Percentiles rank a stretch among this genome's conserved stretches.
Conservation (phyloP, 1,139 yeast genomes). For the Candida pseudoviswanathii region DNA sequence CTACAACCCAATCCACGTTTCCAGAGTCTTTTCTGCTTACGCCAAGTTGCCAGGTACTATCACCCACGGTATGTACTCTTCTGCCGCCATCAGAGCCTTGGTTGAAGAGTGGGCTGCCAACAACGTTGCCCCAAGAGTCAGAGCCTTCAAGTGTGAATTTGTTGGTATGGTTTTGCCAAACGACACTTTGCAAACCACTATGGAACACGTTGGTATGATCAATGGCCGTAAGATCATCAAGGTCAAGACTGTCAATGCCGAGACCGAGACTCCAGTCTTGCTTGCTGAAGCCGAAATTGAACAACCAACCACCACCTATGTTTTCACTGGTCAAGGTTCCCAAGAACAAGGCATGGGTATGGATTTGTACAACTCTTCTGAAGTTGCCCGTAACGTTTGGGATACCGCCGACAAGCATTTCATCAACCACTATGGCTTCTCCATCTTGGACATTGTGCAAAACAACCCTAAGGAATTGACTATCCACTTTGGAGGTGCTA, state of each 20-base stretch:
- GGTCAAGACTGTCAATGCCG: constrained; percentile 84
- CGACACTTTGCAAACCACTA: constrained; percentile 81
- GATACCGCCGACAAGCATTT: constrained; percentile 96
- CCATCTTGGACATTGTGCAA: constrained; percentile 91
- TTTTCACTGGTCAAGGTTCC: constrained; percentile 99
- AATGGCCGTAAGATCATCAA: constrained; percentile 97
- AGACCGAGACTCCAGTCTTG: constrained; percentile 74
- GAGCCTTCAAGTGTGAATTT: constrained; percentile 89
- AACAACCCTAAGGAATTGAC: constrained; percentile 96
- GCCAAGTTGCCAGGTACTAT: constrained; percentile 96
- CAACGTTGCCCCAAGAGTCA: constrained; percentile 91
- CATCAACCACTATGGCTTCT: constrained; percentile 92
- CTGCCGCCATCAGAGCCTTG: constrained; percentile 91
- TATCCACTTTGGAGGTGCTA: constrained; percentile 96
- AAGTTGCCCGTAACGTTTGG: constrained; percentile 95
- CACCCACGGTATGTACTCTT: constrained; percentile 98
- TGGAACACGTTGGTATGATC: constrained; percentile 98
- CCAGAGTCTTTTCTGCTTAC: constrained; percentile 90
- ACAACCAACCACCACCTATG: constrained; percentile 95
- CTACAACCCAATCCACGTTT: constrained; percentile 96
- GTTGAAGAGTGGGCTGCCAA: constrained; percentile 99
- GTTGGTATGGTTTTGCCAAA: constrained; percentile 98
- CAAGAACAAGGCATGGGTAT: constrained; percentile 99
- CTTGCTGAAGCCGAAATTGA: constrained; percentile 98
- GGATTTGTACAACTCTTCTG: constrained; percentile 91